A percentile compares a stretch with the other conserved stretches of the same genome.
phyloP scores from a whole-genome alignment of 2,329 filamentous ascomycete species.

The Alternaria sp. region DNA sequence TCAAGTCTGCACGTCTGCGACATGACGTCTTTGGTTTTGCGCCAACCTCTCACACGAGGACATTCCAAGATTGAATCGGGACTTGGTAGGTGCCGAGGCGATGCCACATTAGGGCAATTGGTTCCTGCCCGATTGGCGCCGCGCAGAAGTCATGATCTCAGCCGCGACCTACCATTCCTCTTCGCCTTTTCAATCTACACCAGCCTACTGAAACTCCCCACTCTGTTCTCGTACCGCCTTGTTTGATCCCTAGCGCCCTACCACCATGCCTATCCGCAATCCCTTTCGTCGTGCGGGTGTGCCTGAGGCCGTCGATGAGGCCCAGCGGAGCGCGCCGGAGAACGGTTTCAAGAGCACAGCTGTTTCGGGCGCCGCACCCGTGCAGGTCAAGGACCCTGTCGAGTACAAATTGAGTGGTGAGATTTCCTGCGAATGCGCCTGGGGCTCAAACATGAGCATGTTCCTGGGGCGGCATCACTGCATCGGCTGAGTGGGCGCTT shows the following conservation, averaged over 20 bases:
- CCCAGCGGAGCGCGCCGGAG: constrained; percentile 40
- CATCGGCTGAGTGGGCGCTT: constrained; percentile 29
- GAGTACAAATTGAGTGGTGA: constrained; percentile 62
- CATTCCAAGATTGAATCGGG: constrained; percentile 5
- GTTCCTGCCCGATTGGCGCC: constrained; percentile 26
- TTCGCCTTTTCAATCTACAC: constrained; percentile 12
- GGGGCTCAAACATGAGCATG: constrained; percentile 6
- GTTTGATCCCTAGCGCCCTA: constrained; percentile 16
- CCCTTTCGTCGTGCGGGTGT: constrained; percentile 48
- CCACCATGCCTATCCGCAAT: constrained; percentile 51
- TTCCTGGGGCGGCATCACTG: constrained; percentile 2
- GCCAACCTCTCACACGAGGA: constrained; percentile 8
- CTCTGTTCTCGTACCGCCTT: constrained; percentile 23
- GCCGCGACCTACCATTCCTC: constrained; percentile 7
- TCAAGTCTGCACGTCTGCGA: constrained; percentile 3
- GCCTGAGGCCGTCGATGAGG: constrained; percentile 42
- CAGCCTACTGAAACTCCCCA: constrained; percentile 26
- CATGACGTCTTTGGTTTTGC: constrained; percentile 18
- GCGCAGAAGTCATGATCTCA: constrained; percentile 26
- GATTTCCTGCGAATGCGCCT: constrained; percentile 21
- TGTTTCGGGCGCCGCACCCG: constrained; percentile 47
- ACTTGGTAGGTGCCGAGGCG: constrained; percentile 12
- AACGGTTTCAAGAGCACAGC: constrained; percentile 42
- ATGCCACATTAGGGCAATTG: constrained; percentile 7
- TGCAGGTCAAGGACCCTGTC: constrained; percentile 54